phyloP scores from a whole-genome alignment of 352 stramenopile species.

The Phytophthora fragariaefolia region DNA sequence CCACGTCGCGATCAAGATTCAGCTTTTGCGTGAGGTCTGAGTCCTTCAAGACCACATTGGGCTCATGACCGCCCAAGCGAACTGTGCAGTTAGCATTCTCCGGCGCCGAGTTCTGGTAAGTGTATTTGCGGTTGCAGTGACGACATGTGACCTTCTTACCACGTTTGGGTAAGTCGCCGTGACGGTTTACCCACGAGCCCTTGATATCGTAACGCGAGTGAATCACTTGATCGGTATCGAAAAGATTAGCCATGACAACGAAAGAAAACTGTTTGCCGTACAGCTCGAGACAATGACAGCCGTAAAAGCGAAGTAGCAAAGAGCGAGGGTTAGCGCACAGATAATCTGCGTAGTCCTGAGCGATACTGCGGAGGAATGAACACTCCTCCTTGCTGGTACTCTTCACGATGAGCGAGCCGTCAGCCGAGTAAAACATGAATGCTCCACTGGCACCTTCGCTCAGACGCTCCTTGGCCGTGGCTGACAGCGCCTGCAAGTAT shows the following conservation, averaged over 20 bases:
- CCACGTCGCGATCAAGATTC: constrained; percentile 75
- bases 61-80: constrained; percentile 81
- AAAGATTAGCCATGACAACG: constrained; percentile 94
- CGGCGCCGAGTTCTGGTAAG: constrained; percentile 66
- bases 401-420: constrained; percentile 92
- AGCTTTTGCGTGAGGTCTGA: constrained; percentile 91
- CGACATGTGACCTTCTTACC: constrained; percentile 90
- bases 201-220: constrained; percentile 93
- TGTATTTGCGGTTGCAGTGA: constrained; percentile 90
- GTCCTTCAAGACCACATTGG: constrained; percentile 91
- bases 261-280: constrained; percentile 94
- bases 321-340: constrained; percentile 86
- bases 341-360: constrained; percentile 89
- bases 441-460: constrained; percentile 89
- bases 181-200: constrained; percentile 90
- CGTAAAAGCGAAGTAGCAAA: constrained; percentile 91
- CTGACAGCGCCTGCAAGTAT: constrained; percentile 83
- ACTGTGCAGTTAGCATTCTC: constrained; percentile 80
- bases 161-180: constrained; percentile 79
- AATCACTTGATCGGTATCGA: constrained; percentile 89
- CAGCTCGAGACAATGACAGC: constrained; percentile 89
- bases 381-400: constrained; percentile 90
- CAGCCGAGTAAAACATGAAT: constrained; percentile 93
- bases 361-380: constrained; percentile 86
- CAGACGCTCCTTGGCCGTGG: constrained; percentile 88